Evolutionary conservation across 179 eudicot genomes (phyloP).

Genomic region (Gypsophila paniculata): DNA sequence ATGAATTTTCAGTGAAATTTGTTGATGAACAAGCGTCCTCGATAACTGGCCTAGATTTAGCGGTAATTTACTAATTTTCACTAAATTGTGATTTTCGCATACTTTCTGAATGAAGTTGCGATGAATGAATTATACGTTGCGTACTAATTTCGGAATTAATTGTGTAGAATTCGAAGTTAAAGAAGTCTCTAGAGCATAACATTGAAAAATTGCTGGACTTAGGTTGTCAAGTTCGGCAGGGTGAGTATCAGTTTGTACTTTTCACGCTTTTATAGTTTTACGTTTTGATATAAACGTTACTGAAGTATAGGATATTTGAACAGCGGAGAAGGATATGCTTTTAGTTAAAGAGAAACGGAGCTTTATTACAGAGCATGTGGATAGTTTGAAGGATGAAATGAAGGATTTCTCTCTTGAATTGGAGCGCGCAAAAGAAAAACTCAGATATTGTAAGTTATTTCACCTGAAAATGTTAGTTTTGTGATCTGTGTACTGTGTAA

Average conservation of each 20-base stretch:
- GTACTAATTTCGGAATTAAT: not conserved
- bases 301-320: constrained; percentile 15
- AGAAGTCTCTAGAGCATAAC: constrained; percentile 65
- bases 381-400: constrained; percentile 58
- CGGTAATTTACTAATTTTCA: constrained; percentile 57
- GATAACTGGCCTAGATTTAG: constrained; percentile 67
- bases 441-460: constrained; percentile 50
- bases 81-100: constrained; percentile 4
- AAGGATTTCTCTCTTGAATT: constrained; percentile 53
- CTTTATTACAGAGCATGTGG: constrained; percentile 50
- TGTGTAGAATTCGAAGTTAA: constrained; percentile 70
- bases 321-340: constrained; percentile 84
- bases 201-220: constrained; percentile 72
- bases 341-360: constrained; percentile 54
- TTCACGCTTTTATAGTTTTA: not conserved
- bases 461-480: not conserved
- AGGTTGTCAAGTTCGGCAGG: constrained; percentile 72
- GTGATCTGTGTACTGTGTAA: too few relatives aligned
- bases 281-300: not conserved
- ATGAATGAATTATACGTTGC: not conserved
- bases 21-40: constrained; percentile 71
- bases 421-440: constrained; percentile 64
- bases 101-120: constrained; percentile 17
- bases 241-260: constrained; percentile 31
- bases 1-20: constrained; percentile 57